phyloP scores from a whole-genome alignment of 2,329 filamentous ascomycete genomes.

The Setomelanomma holmii region DNA sequence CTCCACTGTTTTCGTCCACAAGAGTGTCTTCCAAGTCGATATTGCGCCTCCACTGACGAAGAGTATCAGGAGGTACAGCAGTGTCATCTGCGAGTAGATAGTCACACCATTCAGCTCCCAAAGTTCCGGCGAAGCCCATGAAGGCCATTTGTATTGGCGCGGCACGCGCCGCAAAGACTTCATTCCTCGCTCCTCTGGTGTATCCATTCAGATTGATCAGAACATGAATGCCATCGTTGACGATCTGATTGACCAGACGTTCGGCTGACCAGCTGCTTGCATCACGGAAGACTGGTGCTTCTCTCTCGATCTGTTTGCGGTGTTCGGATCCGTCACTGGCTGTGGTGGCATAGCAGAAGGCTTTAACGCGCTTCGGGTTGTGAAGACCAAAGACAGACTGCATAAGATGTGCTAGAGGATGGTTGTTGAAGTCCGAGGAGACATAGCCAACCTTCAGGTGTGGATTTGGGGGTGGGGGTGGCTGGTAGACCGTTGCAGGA shows the following conservation, averaged over 20 bases:
- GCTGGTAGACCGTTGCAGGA: conserved; percentile 78
- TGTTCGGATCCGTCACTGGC: conserved; percentile 87
- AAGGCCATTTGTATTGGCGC: conserved; percentile 99
- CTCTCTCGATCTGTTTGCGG: conserved; percentile 88
- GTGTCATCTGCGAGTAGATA: conserved; percentile 91
- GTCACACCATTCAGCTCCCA: conserved; percentile 98
- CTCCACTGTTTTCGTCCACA: conserved; percentile 69
- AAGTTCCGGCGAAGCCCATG: conserved; percentile 96
- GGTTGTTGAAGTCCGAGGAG: conserved; percentile 98
- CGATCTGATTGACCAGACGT: conserved; percentile 82
- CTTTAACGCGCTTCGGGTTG: conserved; percentile 73
- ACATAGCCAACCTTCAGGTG: conserved; percentile 93
- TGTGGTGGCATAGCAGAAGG: conserved; percentile 96
- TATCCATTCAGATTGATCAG: conserved; percentile 98
- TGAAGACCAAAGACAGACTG: conserved; percentile 98
- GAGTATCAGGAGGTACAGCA: conserved; percentile 80
- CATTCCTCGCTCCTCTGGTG: conserved; percentile 93
- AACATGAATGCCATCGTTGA: conserved; percentile 88
- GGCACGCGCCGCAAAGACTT: conserved; percentile 93
- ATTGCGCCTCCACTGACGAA: conserved; percentile 81
- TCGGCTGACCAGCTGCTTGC: conserved; percentile 87
- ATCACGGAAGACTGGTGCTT: conserved; percentile 90
- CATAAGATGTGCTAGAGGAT: conserved; percentile 96
- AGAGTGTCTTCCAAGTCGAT: conserved; percentile 73
- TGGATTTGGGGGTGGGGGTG: conserved; percentile 80